Base-by-base conservation (phyloP, 768 basidiomycete genomes). In the Amanita rimosa region DNA sequence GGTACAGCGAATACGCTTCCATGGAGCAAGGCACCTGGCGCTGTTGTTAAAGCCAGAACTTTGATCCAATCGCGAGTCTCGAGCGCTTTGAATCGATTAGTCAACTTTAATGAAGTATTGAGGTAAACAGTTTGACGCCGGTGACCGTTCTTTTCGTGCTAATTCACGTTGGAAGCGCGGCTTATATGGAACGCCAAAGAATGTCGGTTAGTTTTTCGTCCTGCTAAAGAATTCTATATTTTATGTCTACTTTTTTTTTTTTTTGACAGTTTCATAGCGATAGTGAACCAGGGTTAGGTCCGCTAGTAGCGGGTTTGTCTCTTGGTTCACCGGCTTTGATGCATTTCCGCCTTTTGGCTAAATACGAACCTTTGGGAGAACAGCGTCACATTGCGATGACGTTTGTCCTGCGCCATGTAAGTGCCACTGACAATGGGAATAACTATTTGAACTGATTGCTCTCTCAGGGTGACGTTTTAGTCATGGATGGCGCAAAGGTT, bases 191-290 rank as follows among this genome's bases (percentile, higher is more conserved):
- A 57, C 72, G 76, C 50, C 88, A 90, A 61, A 84, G 74, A 59
- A 91, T 91, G 87, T 75, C 85, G 43, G 87, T 87, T 59, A 57
- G 75, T 62, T 35, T 16, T 34, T 19, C 16, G 34, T 19, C 16
- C 22, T 21, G 10, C n/a, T n/a, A n/a, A n/a, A n/a, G n/a, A n/a
- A n/a, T n/a, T n/a, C n/a, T n/a, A n/a, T n/a, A n/a, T n/a, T n/a
- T n/a, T n/a, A n/a, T n/a, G n/a, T n/a, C n/a, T n/a, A n/a, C n/a
- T n/a, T n/a, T n/a, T n/a, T n/a, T n/a, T n/a, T n/a, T n/a, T n/a
- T n/a, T n/a, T n/a, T n/a, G n/a, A n/a, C 47, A 87, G 85, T 89
- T 86, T 59, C 87, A 90, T 55, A 87, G 82, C 52, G 87, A 91
- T 55, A 75, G 73, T 48, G 87, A 91, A 64, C 65, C 67, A 9